phyloP scores from a whole-genome alignment of 306 rosid species.

The Sicyos baderoa region DNA sequence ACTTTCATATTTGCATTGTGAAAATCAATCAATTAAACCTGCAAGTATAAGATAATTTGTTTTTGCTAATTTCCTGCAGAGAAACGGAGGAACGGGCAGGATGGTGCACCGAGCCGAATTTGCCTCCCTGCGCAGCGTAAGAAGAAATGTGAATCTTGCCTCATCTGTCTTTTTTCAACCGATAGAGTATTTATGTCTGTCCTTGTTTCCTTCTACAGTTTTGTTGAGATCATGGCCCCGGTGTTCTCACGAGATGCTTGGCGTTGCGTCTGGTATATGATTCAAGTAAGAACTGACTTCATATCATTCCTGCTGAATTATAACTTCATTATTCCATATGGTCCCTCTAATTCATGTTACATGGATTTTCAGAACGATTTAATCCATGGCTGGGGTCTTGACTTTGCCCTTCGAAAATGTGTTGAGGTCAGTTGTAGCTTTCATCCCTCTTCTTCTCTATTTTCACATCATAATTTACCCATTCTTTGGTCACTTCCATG shows the following conservation, averaged over 20 bases:
- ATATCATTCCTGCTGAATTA: conserved; percentile 7
- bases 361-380: conserved; percentile 68
- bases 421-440: conserved; percentile 53
- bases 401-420: conserved; percentile 86
- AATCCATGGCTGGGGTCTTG: conserved; percentile 99
- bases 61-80: conserved; percentile 35
- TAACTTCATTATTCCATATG: conserved; percentile 8
- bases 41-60: conserved; percentile 5
- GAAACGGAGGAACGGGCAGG: conserved; percentile 81
- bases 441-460: not conserved
- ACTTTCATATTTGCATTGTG: not conserved
- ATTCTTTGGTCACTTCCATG: not conserved
- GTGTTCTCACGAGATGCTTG: conserved; percentile 95
- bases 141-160: not conserved
- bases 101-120: conserved; percentile 87
- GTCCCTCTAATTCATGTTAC: conserved; percentile 6
- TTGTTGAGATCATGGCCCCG: conserved; percentile 98
- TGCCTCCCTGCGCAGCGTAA: conserved; percentile 99
- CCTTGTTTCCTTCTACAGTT: conserved; percentile 31
- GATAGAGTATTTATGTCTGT: not conserved
- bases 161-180: not conserved
- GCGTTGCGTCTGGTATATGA: conserved; percentile 99
- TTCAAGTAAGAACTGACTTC: conserved; percentile 48
- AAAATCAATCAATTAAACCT: not conserved
- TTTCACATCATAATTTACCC: not conserved